Evolutionary conservation across 2,329 filamentous ascomycete species (phyloP).

Genomic region (Colletotrichum aenigma): DNA sequence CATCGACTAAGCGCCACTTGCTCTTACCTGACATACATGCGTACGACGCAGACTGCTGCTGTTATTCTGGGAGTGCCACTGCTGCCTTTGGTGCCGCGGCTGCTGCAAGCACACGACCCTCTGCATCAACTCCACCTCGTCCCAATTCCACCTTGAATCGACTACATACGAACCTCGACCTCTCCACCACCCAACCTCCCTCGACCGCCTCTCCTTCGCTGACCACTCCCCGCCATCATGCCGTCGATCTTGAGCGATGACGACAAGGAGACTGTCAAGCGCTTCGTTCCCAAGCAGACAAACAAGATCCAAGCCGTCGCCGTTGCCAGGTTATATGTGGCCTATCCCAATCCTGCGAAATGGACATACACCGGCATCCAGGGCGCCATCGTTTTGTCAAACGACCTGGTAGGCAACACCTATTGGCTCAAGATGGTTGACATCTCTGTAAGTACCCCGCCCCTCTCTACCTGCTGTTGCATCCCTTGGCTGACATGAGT

Average conservation of each 20-base stretch:
- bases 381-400: constrained; percentile 87
- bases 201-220: background rate
- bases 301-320: constrained; percentile 99
- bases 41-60: constrained; percentile 14
- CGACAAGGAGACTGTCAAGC: constrained; percentile 96
- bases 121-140: constrained; percentile 13
- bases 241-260: constrained; percentile 81
- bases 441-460: constrained; percentile 74
- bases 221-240: constrained; percentile 43
- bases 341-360: constrained; percentile 82
- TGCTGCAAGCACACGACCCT: constrained; percentile 16
- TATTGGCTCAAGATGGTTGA: constrained; percentile 99
- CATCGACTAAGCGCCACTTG: constrained; percentile 17
- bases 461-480: constrained; percentile 8
- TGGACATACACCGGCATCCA: constrained; percentile 96
- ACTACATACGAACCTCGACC: constrained; percentile 15
- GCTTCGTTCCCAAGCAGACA: constrained; percentile 87
- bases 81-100: constrained; percentile 11
- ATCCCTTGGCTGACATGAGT: constrained; percentile 21
- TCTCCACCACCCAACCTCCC: background rate
- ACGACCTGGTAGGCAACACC: constrained; percentile 93
- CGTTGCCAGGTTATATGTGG: constrained; percentile 91
- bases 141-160: constrained; percentile 17
- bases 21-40: constrained; percentile 5
- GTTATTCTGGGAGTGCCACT: background rate